A percentile compares a stretch with the other conserved stretches of the same genome.
These are phyloP conservation scores for Larix sibirica DNA, from an alignment of 83 land plant species.

Conservation along the genomic window DNA sequence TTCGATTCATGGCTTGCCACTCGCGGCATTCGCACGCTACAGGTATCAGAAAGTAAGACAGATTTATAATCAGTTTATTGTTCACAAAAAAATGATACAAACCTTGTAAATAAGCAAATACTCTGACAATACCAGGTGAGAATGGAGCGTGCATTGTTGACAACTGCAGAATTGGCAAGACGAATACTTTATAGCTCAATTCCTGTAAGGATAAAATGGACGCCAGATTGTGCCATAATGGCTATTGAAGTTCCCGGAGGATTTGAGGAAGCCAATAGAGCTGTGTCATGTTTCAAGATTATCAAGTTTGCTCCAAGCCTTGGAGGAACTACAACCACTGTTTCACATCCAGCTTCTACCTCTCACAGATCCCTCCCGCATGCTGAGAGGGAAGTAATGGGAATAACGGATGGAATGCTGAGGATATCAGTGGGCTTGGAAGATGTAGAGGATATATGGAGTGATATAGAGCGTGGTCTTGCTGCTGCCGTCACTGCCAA, in stretches of 20 bases:
- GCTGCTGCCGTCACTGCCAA: constrained; percentile 12
- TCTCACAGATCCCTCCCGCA: constrained; percentile 18
- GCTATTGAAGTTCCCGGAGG: constrained; percentile 25
- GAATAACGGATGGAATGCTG: constrained; percentile 35
- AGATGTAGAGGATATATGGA: constrained; percentile 34
- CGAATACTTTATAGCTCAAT: constrained; percentile 15
- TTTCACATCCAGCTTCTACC: constrained; percentile 37
- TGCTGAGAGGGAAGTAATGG: constrained; percentile 17
- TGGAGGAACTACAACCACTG: constrained; percentile 32
- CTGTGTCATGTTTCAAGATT: constrained; percentile 21
- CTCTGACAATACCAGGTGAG: constrained; percentile 22
- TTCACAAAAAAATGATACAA: not conserved
- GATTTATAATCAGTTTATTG: not conserved
- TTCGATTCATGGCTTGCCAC: constrained; percentile 34
- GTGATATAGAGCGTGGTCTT: constrained; percentile 22
- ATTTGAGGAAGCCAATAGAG: constrained; percentile 25
- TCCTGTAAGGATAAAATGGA: not conserved
- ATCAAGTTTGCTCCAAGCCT: constrained; percentile 25
- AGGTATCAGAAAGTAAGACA: constrained; percentile 16
- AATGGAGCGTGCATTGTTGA: constrained; percentile 27
- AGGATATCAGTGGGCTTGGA: constrained; percentile 33
- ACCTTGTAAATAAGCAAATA: not conserved
- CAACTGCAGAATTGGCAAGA: constrained; percentile 15
- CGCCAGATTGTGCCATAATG: constrained; percentile 25
- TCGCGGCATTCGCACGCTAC: constrained; percentile 26